Base-by-base conservation (phyloP, 225 moss, liverwort and hornwort genomes). In the Straminergon stramineum region DNA sequence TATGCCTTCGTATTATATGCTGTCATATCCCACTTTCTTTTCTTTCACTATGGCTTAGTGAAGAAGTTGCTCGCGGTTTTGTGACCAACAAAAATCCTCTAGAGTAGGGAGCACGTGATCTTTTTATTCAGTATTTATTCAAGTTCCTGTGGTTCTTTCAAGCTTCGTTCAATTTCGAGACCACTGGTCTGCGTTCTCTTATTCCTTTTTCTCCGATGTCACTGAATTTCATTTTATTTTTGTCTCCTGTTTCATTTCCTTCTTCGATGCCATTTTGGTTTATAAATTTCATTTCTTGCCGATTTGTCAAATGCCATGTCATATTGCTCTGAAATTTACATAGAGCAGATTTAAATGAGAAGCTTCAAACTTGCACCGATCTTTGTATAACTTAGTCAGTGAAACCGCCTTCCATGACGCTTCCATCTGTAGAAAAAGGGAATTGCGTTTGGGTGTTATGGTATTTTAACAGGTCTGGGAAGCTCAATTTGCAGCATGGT, bases 1-100 rank as follows among this genome's bases (percentile, higher is more conserved):
- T 77, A 79, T 79, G 87, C 85, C 88, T 91, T 91, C 77, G 81
- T 92, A 89, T 89, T 62, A 75, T 92, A 89, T 81, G 79, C 73
- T 68, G 76, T 75, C 67, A 55, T 61, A 9, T 87, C 63, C 81
- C 56, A 79, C 65, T 89, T 92, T 39, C 4, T 81, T 92, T 87
- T 76, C 58, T 89, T 87, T 86, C 89, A 86, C 86, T 83, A 57
- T 77, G 48, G 18, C 60, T 73, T 73, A 75, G 92, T 92, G 90
- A 86, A 92, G 87, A 87, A 86, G 88, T 86, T 92, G 61, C 52
- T 82, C 28, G 64, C 34, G 43, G 66, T 22, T 86, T 85, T 68
- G 48, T 45, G 68, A 77, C 57, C 89, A 75, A 67, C 65, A 23
- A 79, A 75, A 34, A 37, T 35, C 17, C 69, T 74, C 21, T 64